Evolutionary conservation across 2,329 filamentous ascomycete genomes (phyloP), one percentile per base, ranked within the genome.

Genomic region (Botrytis fabae): DNA sequence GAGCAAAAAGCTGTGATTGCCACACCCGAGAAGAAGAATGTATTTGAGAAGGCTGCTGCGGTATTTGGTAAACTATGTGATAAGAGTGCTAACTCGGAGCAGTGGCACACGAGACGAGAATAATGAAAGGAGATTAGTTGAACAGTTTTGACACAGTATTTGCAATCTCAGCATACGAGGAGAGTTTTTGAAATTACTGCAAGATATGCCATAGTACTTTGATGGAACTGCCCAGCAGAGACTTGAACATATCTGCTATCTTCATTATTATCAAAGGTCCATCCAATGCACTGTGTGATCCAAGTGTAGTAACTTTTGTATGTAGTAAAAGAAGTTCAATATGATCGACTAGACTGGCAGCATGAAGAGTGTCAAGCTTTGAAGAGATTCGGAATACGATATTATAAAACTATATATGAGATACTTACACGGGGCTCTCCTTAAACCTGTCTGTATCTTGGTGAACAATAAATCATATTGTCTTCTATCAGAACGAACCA

Each of bases 11-110:
- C 38, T 22, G 35, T 57, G 18, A 57, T 57, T 7, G 38, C 38
- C 38, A 69, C 48, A 22, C 25, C 38, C n/a, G 48, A 57, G 65
- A 69, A 69, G 35, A 44, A 42, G 38, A 57, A 69, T 32, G 65
- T 44, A 42, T 57, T 69, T 32, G 35, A 69, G 38, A 69, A 69
- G 48, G 65, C 48, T 42, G 65, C 48, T 25, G 35, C n/a, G 6
- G 65, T 38, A 69, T 69, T 69, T 42, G 65, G 65, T 38, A 57
- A 69, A 42, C 35, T 69, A 32, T 69, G 65, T 16, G 42, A 44
- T 20, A 57, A 44, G 25, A 42, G 28, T 32, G 35, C 35, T 57
- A 18, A 14, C 22, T 69, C 57, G 35, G 38, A 16, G 38, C n/a
- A 57, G 22, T 32, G 57, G 35, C 18, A 57, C 35, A 57, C 28